Base-by-base conservation (phyloP, 768 basidiomycete genomes). In the Tulasnella sp. region DNA sequence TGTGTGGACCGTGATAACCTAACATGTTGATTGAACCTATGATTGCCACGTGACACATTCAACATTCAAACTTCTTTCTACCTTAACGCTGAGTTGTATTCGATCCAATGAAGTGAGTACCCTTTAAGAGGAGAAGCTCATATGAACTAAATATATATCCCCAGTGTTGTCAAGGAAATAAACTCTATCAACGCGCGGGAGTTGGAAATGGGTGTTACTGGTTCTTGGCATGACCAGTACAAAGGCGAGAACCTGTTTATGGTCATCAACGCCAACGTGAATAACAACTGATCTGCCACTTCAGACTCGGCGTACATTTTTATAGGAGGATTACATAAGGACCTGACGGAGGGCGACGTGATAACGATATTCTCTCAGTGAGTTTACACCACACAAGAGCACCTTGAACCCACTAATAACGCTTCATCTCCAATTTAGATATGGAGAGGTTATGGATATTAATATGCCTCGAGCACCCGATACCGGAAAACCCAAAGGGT, bases 351-450 rank as follows among this genome's bases (percentile, higher is more conserved):
- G 67, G 95, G 95, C 50, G 95, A 99, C 62, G 88, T 99, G 15
- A 84, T 98, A 58, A 79, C 90, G 13, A 90, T 98, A 53, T 93
- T 96, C 68, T 98, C 93, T 15, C 95, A 99, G 91, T 95, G 61
- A 65, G 87, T 72, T 10, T 25, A 37, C 5, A 19, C 31, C 32
- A 7, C 12, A n/a, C 12, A 12, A 10, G 12, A 43, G 28, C 31
- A 24, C 20, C 24, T 45, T 39, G 42, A 39, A 33, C 22, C 22
- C 39, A 28, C 37, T 19, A 22, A 10, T 53, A 31, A 35, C 47
- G 53, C 37, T 48, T 45, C 42, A 37, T 20, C 40, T 22, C 37
- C 37, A n/a, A 25, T 28, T 27, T 58, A 96, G 92, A 66, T 96
- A 86, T 67, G 93, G 93, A n/a, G 93, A 98, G 61, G 75, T 96